Evolutionary conservation across 2,329 filamentous ascomycete genomes (phyloP), one percentile per base, ranked within the genome.

Genomic region (Gnomoniopsis smithogilvyi): DNA sequence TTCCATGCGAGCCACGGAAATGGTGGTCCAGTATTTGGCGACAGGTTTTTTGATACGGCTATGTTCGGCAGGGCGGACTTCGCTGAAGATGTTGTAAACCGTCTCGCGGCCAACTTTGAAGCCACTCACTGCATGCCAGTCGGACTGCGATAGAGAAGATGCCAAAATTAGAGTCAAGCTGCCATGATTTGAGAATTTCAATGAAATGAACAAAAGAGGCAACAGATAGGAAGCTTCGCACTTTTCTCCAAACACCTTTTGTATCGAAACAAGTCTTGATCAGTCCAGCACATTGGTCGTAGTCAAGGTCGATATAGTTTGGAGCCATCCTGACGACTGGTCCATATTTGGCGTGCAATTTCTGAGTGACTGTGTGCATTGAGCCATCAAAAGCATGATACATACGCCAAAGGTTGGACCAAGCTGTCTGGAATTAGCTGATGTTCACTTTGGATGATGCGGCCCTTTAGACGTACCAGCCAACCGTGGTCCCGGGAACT

Each of bases 181-280:
- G 12, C 12, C 38, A 41, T 41, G 12, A 14, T 12, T n/a, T 6
- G 38, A n/a, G 14, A 41, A 15, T n/a, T n/a, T n/a, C 38, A 41
- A n/a, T 12, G 12, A 15, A 6, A n/a, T n/a, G n/a, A 15, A 4
- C 15, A 6, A 15, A 14, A 12, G n/a, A 41, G 4, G 15, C 38
- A 12, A 41, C 14, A 41, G 6, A 12, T 4, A 30, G 8, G 26
- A 8, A 30, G 12, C 12, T n/a, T 8, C 45, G 21, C 21, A 49
- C 53, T 45, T 57, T 57, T 12, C 36, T 57, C 54, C 54, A 57
- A 3, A 51, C 48, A 3, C 54, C 54, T 6, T 57, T 57, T 7
- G 47, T 57, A 26, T 57, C 54, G 21, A 57, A 57, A 24, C 47
- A 51, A 17, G 48, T 51, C 48, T 51, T 57, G n/a, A 57, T 43